Base-by-base conservation (phyloP, 768 basidiomycete genomes). In the Suillus lakei region DNA sequence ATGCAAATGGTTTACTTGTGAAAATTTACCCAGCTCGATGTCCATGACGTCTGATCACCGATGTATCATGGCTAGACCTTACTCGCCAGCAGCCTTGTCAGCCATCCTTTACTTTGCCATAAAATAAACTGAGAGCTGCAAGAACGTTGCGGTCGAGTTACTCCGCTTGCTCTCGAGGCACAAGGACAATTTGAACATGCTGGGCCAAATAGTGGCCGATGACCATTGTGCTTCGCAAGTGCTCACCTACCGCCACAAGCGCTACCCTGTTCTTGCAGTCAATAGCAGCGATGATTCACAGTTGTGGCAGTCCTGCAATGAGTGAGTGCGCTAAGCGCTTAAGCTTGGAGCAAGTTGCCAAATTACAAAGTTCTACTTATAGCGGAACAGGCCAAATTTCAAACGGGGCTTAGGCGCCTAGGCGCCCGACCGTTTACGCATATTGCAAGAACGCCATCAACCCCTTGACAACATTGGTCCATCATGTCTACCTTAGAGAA, bases 401-500 rank as follows among this genome's bases (percentile, higher is more conserved):
- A 53, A 53, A 30, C 28, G 50, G 28, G 5, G 13, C 46, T 50
- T 50, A 16, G 26, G 30, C 32, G 12, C 7, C 4, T 23, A 34
- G 34, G 53, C 53, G 53, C 53, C 21, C 30, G 18, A 18, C 48
- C 44, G n/a, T 44, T 15, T 28, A 15, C 46, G 46, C n/a, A 51
- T 30, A 51, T 51, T 6, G 9, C 16, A 30, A 30, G 50, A 51
- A 51, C 50, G 50, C 16, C 16, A 53, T 4, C 16, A 21, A 30
- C 51, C 51, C 21, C 18, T 53, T 53, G 18, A 53, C 16, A 53
- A n/a, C 53, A 54, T 39, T 15, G 15, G 39, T 15, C 39, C 38
- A 38, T 15, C 28, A 65, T 66, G 60, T 61, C 51, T 41, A 53
- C 38, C 48, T 26, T 39, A 5, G 66, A 64, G 28, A 60, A 63